A percentile compares a stretch with the other conserved stretches of the same genome.
Evolutionary conservation across 495 filamentous ascomycete genomes (phyloP).

Genomic region (Xylaria nigripes): DNA sequence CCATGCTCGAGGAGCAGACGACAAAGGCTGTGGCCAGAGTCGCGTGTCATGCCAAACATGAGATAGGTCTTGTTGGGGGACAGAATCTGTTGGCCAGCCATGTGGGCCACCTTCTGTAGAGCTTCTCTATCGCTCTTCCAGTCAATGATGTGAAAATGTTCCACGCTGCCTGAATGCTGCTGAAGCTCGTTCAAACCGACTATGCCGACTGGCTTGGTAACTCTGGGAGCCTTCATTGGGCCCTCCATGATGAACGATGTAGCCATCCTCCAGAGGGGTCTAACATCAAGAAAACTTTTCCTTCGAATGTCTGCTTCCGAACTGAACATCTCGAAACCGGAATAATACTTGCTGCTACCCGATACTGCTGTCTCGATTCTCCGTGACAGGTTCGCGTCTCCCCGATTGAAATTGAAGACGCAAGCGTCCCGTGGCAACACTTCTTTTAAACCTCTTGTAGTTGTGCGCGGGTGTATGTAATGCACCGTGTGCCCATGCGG

Average conservation of each 20-base stretch:
- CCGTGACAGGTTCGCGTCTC: conserved; percentile 16
- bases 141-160: conserved; percentile 28
- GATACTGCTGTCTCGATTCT: conserved; percentile 19
- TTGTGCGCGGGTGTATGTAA: conserved; percentile 19
- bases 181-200: conserved; percentile 13
- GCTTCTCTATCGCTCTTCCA: conserved; percentile 31
- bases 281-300: neutral
- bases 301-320: neutral
- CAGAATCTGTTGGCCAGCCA: conserved; percentile 19
- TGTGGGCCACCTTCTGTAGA: conserved; percentile 13
- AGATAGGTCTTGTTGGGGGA: conserved; percentile 44
- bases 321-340: conserved; percentile 7
- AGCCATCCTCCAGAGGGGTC: conserved; percentile 18
- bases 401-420: conserved; percentile 27
- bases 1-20: conserved; percentile 48
- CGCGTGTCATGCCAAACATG: conserved; percentile 49
- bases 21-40: conserved; percentile 52
- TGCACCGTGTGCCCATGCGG: neutral
- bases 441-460: conserved; percentile 19
- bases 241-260: conserved; percentile 12
- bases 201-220: neutral
- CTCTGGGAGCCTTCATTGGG: neutral
- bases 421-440: conserved; percentile 18
- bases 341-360: conserved; percentile 17
- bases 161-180: neutral